A percentile compares a stretch with the other conserved stretches of the same genome.
Evolutionary conservation across 2,329 filamentous ascomycete species (phyloP).

Genomic region (Nemania diffusa): DNA sequence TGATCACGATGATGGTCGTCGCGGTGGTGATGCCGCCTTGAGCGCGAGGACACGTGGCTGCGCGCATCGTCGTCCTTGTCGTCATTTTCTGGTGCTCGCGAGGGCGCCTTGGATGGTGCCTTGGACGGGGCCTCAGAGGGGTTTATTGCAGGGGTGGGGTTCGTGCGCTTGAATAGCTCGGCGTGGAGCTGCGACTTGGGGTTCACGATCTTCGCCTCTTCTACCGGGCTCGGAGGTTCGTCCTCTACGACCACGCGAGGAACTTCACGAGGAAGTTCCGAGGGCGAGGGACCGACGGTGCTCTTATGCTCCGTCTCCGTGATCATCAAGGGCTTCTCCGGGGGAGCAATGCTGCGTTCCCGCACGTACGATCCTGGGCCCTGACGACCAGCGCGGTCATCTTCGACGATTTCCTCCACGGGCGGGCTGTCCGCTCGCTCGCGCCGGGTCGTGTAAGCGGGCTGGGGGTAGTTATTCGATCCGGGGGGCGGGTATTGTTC

Average conservation of each 20-base stretch:
- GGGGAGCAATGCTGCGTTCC: slow-evolving; percentile 54
- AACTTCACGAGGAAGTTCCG: slow-evolving; percentile 46
- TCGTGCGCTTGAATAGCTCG: slow-evolving; percentile 23
- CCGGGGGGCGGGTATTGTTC: slow-evolving; percentile 49
- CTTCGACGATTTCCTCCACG: slow-evolving; percentile 50
- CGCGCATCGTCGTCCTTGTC: slow-evolving; percentile 21
- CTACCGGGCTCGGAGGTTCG: slow-evolving; percentile 33
- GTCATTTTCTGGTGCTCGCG: slow-evolving; percentile 3
- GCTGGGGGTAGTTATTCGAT: slow-evolving; percentile 50
- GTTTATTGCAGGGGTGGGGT: too few species aligned
- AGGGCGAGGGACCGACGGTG: slow-evolving; percentile 52
- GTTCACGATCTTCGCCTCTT: slow-evolving; percentile 4
- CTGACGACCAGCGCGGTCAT: slow-evolving; percentile 54
- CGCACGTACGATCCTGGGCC: slow-evolving; percentile 50
- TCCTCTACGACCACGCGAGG: slow-evolving; percentile 35
- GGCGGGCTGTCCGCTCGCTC: slow-evolving; percentile 46
- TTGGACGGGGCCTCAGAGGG: neutral
- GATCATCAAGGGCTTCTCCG: slow-evolving; percentile 53
- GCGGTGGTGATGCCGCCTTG: neutral
- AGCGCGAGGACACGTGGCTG: slow-evolving; percentile 26
- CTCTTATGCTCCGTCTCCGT: slow-evolving; percentile 57
- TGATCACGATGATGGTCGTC: neutral
- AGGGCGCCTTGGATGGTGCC: slow-evolving; percentile 13
- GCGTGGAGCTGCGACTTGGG: slow-evolving; percentile 25
- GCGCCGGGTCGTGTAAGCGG: slow-evolving; percentile 52